phyloP scores from a whole-genome alignment of 768 basidiomycete species.

The Chalciporus piperatus region DNA sequence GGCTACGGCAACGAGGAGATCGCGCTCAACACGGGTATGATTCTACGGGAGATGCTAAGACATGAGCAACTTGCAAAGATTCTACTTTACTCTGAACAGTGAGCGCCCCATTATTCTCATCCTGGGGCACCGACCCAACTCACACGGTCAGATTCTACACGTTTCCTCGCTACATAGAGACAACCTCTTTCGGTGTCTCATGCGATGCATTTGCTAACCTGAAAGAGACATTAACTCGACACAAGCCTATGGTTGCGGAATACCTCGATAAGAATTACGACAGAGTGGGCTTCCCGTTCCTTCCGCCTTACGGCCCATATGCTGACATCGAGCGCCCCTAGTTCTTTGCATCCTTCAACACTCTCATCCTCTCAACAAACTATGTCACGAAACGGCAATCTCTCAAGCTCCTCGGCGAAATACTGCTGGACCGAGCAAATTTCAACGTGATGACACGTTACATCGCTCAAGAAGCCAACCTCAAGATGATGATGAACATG shows the following conservation, averaged over 20 bases:
- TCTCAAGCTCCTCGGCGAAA: slow-evolving; percentile 95
- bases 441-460: slow-evolving; percentile 99
- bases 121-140: no score
- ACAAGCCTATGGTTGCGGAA: slow-evolving; percentile 97
- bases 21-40: slow-evolving; percentile 97
- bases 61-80: slow-evolving; percentile 91
- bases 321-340: slow-evolving; percentile 28
- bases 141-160: slow-evolving; percentile 74
- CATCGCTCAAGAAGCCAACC: slow-evolving; percentile 90
- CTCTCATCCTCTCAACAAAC: slow-evolving; percentile 88
- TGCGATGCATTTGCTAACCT: slow-evolving; percentile 97
- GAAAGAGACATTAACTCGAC: slow-evolving; percentile 95
- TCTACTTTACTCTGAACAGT: slow-evolving; percentile 92
- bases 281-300: slow-evolving; percentile 51
- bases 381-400: slow-evolving; percentile 99
- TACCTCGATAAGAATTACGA: slow-evolving; percentile 98
- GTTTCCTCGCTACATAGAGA: slow-evolving; percentile 95
- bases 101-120: slow-evolving; percentile 27
- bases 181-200: slow-evolving; percentile 96
- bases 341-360: slow-evolving; percentile 96
- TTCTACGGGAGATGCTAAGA: slow-evolving; percentile 93
- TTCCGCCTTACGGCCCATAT: not conserved
- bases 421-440: slow-evolving; percentile 95
- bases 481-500: slow-evolving; percentile 99
- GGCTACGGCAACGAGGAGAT: slow-evolving; percentile 96